These are phyloP conservation scores for Verticillium zaregamsianum DNA, from an alignment of 2,329 filamentous ascomycete species.

Conservation along the genomic window DNA sequence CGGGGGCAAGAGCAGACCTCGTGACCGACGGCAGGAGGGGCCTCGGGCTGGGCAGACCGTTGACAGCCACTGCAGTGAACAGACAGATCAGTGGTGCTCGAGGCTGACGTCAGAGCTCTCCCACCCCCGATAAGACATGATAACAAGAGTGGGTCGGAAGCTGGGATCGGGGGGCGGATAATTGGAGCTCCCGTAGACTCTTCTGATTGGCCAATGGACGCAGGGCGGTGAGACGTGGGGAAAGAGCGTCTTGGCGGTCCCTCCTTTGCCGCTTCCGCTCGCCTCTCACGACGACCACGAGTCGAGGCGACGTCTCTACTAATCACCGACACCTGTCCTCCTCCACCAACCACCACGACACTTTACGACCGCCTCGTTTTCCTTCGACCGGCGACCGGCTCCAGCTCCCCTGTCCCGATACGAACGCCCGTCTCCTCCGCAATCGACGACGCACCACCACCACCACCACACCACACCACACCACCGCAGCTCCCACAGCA, in stretches of 20 bases:
- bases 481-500: conserved; percentile 3
- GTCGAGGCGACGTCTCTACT: neutral
- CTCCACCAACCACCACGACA: neutral
- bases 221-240: neutral
- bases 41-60: neutral
- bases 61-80: neutral
- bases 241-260: neutral
- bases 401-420: neutral
- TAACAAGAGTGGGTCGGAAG: neutral
- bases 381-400: conserved; percentile 1
- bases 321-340: conserved; percentile 1
- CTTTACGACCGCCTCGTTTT: neutral
- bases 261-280: neutral
- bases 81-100: neutral
- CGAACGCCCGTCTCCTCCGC: conserved; percentile 3
- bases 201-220: neutral
- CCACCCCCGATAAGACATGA: neutral
- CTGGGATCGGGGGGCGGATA: neutral
- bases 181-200: neutral
- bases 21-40: neutral
- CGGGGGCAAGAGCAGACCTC: neutral
- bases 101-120: neutral
- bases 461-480: neutral
- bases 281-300: neutral
- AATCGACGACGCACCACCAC: conserved; percentile 2